Percentiles rank a stretch among this genome's conserved stretches.
These are phyloP conservation scores for Alternaria triticimaculans DNA, from an alignment of 2,329 filamentous ascomycete species.

Conservation along the genomic window DNA sequence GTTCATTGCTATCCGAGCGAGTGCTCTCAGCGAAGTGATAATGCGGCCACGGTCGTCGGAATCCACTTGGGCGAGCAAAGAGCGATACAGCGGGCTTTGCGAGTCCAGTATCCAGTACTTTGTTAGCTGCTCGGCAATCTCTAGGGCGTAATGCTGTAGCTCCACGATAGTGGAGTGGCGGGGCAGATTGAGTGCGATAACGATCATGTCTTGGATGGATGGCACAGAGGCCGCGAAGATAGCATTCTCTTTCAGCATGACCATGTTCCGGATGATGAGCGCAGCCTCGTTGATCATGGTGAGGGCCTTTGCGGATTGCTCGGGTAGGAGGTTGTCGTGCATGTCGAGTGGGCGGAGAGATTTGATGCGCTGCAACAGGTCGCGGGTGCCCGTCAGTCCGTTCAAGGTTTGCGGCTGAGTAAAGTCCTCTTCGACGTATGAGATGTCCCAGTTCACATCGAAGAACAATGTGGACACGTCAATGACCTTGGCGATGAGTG, in stretches of 20 bases:
- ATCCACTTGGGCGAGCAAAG: constrained; percentile 65
- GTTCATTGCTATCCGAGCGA: constrained; percentile 88
- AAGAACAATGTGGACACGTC: constrained; percentile 81
- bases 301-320: constrained; percentile 72
- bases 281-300: constrained; percentile 84
- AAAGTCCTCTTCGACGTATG: constrained; percentile 65
- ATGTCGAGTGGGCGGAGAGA: constrained; percentile 64
- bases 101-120: constrained; percentile 76
- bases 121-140: constrained; percentile 89
- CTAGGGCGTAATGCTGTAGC: constrained; percentile 87
- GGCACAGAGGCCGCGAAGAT: constrained; percentile 77
- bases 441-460: constrained; percentile 79
- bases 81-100: constrained; percentile 79
- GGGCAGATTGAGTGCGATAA: constrained; percentile 81
- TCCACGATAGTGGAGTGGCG: constrained; percentile 75
- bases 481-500: constrained; percentile 82
- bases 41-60: constrained; percentile 79
- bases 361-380: constrained; percentile 75
- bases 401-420: constrained; percentile 63
- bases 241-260: constrained; percentile 90
- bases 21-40: constrained; percentile 77
- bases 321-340: constrained; percentile 73
- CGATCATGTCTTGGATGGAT: constrained; percentile 79
- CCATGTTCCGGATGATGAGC: constrained; percentile 92
- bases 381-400: constrained; percentile 69